Conservation (phyloP, 345 rosid genomes). For the Hibiscus mutabilis region DNA sequence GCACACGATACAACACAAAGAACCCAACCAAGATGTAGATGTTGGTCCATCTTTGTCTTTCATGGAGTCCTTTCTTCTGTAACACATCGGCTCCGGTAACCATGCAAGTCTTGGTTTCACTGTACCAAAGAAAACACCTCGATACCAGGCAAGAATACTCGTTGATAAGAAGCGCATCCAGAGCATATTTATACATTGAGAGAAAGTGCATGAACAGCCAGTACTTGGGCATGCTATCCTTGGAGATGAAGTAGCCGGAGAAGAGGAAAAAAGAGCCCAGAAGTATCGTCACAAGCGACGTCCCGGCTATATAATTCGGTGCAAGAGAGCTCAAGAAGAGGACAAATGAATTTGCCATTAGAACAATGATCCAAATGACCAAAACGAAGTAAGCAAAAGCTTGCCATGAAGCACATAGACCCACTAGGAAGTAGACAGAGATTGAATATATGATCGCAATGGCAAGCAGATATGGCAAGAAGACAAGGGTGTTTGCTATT, state of each 20-base stretch:
- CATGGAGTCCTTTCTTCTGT: constrained; percentile 58
- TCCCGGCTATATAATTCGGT: constrained; percentile 87
- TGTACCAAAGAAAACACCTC: neutral
- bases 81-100: constrained; percentile 65
- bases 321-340: constrained; percentile 82
- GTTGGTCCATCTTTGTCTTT: constrained; percentile 63
- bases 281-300: constrained; percentile 62
- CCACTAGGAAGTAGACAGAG: constrained; percentile 74
- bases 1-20: constrained; percentile 71
- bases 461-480: constrained; percentile 71
- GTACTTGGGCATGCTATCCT: constrained; percentile 70
- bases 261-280: constrained; percentile 79
- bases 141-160: constrained; percentile 72
- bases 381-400: constrained; percentile 73
- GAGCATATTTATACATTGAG: constrained; percentile 90
- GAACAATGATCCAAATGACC: constrained; percentile 63
- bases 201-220: constrained; percentile 93
- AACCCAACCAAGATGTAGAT: constrained; percentile 70
- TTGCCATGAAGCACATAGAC: constrained; percentile 72
- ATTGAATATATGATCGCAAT: constrained; percentile 57
- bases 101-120: constrained; percentile 1
- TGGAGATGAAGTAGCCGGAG: constrained; percentile 86
- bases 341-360: constrained; percentile 93
- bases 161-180: constrained; percentile 76
- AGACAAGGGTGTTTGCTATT: constrained; percentile 76